Evolutionary conservation across 768 basidiomycete species (phyloP), one percentile per base, ranked within the genome.

Genomic region (Brasilioporus rufonigricans): DNA sequence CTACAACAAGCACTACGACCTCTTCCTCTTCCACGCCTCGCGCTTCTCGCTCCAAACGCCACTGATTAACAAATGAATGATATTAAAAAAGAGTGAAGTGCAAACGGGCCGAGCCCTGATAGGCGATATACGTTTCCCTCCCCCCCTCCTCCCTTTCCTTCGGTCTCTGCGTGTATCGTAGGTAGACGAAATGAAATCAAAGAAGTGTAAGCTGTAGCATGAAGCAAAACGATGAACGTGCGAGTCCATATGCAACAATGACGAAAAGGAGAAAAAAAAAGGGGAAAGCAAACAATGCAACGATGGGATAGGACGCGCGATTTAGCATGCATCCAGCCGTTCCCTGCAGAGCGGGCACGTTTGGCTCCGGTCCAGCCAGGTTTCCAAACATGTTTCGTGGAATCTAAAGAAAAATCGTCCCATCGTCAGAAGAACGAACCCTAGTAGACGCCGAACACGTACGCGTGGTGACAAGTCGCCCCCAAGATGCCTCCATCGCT

Each of bases 331-430:
- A 56, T 61, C 66, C 61, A 84, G 65, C 31, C 72, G 66, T 52
- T 77, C 71, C 65, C 86, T 76, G 64, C 88, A 90, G 48, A 87
- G 68, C 39, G 86, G 86, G 71, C 87, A 89, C 53, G 83, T 81
- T 60, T 70, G 76, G 61, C 77, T 83, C 66, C 76, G 75, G 61
- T 71, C 77, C 63, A 87, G 75, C 87, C 87, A 89, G 56, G 74
- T 76, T 52, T 68, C 73, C 57, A 86, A 77, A 72, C 88, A 89
- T 35, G 71, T 71, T 64, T 84, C 81, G 69, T 89, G 88, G 63
- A 83, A 85, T 40, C 76, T 77, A 36, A 23, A 55, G 36, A 41
- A 8, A 23, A 8, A 14, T 6, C 36, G 3, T 35, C 23, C 50
- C 13, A 21, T 11, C 8, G 44, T 53, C 44, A 47, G 23, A 24